phyloP scores from a whole-genome alignment of 2,329 filamentous ascomycete genomes.

The Verticillium alfalfae region DNA sequence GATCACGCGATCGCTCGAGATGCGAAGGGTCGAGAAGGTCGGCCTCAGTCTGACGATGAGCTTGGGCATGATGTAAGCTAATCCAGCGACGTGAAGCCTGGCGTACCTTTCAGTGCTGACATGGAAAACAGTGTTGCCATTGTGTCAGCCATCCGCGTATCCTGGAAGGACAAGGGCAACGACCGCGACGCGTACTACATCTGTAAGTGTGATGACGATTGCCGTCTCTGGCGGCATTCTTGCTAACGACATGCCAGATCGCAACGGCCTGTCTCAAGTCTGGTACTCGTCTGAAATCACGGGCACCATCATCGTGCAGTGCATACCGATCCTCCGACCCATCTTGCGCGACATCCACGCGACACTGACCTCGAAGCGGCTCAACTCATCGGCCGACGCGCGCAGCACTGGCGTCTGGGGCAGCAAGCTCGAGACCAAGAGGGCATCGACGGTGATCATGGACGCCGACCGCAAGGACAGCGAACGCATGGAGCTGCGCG shows the following conservation, averaged over 20 bases:
- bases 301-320: slow-evolving; percentile 50
- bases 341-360: slow-evolving; percentile 24
- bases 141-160: slow-evolving; percentile 38
- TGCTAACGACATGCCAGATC: slow-evolving; percentile 17
- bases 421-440: slow-evolving; percentile 6
- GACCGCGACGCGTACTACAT: slow-evolving; percentile 39
- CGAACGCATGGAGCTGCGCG: slow-evolving; percentile 10
- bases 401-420: slow-evolving; percentile 8
- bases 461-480: slow-evolving; percentile 3
- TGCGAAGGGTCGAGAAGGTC: slow-evolving; percentile 41
- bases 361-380: slow-evolving; percentile 10
- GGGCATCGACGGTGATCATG: slow-evolving; percentile 3
- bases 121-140: slow-evolving; percentile 31
- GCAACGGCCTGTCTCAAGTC: slow-evolving; percentile 37
- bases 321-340: slow-evolving; percentile 44
- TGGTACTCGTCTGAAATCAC: slow-evolving; percentile 47
- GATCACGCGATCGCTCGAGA: slow-evolving; percentile 40
- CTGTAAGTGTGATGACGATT: slow-evolving; percentile 20
- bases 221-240: background rate
- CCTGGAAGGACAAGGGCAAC: slow-evolving; percentile 44
- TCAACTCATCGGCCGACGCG: slow-evolving; percentile 8
- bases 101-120: background rate
- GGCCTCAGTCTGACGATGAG: slow-evolving; percentile 45
- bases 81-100: background rate
- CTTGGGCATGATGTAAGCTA: slow-evolving; percentile 36